Evolutionary conservation across 2,329 filamentous ascomycete genomes (phyloP).

Genomic region (Verticillium nubilum): DNA sequence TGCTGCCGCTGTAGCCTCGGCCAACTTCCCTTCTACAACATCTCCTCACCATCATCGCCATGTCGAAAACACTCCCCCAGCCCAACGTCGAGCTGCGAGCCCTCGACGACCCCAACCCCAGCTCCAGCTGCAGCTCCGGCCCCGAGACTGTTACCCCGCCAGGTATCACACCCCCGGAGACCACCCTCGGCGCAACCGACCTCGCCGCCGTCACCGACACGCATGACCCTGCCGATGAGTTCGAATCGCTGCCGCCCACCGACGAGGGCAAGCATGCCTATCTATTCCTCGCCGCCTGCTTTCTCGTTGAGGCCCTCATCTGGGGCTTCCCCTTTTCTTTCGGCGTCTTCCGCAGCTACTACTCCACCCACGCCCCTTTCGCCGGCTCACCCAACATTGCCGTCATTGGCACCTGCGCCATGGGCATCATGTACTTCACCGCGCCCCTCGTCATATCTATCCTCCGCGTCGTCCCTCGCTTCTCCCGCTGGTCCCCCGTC

Average conservation of each 20-base stretch:
- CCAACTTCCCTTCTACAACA: neutral
- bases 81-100: neutral
- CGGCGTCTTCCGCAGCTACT: constrained; percentile 68
- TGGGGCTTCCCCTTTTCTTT: constrained; percentile 64
- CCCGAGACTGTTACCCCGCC: neutral
- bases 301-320: constrained; percentile 45
- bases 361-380: constrained; percentile 55
- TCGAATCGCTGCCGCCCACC: constrained; percentile 23
- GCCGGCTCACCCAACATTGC: constrained; percentile 47
- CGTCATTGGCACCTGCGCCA: constrained; percentile 59
- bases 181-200: too few species aligned
- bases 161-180: neutral
- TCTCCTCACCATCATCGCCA: neutral
- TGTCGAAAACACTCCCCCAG: neutral
- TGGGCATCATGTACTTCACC: constrained; percentile 54
- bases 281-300: constrained; percentile 24
- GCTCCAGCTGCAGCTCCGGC: neutral
- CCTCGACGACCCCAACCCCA: neutral
- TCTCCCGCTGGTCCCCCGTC: constrained; percentile 35
- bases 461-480: constrained; percentile 34
- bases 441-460: constrained; percentile 42
- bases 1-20: neutral
- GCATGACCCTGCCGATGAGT: constrained; percentile 5
- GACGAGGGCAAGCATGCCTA: constrained; percentile 31
- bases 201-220: neutral